Evolutionary conservation across 2,329 filamentous ascomycete species (phyloP).

Genomic region (Podosphaera fusca): DNA sequence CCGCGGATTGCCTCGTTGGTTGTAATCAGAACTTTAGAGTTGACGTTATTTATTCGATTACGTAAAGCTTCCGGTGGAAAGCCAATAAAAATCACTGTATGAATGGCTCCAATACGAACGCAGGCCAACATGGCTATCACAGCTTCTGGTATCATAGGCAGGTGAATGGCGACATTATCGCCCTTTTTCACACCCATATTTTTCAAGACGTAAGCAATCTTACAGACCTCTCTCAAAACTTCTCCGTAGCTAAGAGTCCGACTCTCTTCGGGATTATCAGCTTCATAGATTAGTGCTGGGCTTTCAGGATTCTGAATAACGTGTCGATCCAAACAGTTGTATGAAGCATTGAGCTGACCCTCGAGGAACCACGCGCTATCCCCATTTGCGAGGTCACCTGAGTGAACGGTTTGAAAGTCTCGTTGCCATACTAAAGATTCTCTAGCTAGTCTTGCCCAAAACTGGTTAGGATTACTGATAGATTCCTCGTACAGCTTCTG

Average conservation of each 20-base stretch:
- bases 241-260: slow-evolving; percentile 83
- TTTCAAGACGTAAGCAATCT: slow-evolving; percentile 73
- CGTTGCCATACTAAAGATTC: slow-evolving; percentile 76
- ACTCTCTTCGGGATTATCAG: slow-evolving; percentile 70
- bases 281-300: slow-evolving; percentile 95
- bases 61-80: slow-evolving; percentile 93
- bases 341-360: slow-evolving; percentile 81
- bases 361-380: slow-evolving; percentile 91
- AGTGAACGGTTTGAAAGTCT: slow-evolving; percentile 77
- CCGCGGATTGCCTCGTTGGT: slow-evolving; percentile 95
- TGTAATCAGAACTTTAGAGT: slow-evolving; percentile 87
- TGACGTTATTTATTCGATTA: slow-evolving; percentile 77
- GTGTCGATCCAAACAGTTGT: slow-evolving; percentile 93
- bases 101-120: slow-evolving; percentile 75
- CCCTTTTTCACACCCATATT: slow-evolving; percentile 93
- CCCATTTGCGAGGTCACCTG: slow-evolving; percentile 52
- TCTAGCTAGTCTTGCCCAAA: slow-evolving; percentile 71
- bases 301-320: slow-evolving; percentile 85
- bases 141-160: slow-evolving; percentile 97
- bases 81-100: slow-evolving; percentile 93
- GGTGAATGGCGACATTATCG: slow-evolving; percentile 87
- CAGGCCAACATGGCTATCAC: slow-evolving; percentile 79
- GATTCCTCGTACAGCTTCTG: slow-evolving; percentile 56
- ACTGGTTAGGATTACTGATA: slow-evolving; percentile 68
- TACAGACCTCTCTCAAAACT: slow-evolving; percentile 77